Conservation (phyloP, 2,329 filamentous ascomycete species). For the Aspergillus sp. region DNA sequence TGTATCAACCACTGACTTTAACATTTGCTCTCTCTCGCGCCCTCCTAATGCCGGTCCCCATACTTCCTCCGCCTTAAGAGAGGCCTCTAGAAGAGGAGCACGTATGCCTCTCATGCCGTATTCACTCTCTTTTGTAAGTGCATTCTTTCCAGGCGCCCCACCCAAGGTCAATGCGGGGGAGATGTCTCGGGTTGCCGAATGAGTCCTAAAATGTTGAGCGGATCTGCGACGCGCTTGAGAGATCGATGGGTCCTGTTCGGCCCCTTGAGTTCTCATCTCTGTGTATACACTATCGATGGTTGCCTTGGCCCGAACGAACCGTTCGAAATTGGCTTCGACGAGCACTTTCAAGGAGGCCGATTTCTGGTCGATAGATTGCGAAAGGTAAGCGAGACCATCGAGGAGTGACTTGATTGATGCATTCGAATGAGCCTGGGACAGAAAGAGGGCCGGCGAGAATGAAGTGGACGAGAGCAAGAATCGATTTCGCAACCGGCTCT, state of each 20-base stretch:
- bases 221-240: conserved; percentile 59
- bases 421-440: conserved; percentile 84
- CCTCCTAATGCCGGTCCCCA: conserved; percentile 94
- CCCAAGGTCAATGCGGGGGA: conserved; percentile 32
- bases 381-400: conserved; percentile 77
- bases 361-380: conserved; percentile 92
- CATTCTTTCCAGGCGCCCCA: conserved; percentile 74
- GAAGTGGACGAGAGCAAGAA: conserved; percentile 94
- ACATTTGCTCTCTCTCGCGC: conserved; percentile 80
- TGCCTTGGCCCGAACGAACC: conserved; percentile 93
- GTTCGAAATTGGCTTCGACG: conserved; percentile 96
- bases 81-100: conserved; percentile 78
- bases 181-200: conserved; percentile 38
- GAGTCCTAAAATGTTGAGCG: conserved; percentile 56
- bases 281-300: conserved; percentile 98
- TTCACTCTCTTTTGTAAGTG: conserved; percentile 85
- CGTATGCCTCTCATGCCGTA: conserved; percentile 88
- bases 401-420: conserved; percentile 79
- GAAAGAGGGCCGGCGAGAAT: conserved; percentile 86
- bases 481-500: conserved; percentile 74
- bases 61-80: conserved; percentile 91
- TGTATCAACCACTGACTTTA: conserved; percentile 71
- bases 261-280: conserved; percentile 80
- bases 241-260: conserved; percentile 34
- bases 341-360: conserved; percentile 93